Conservation (phyloP, 805 yeast genomes). For the Starmerella roubikii region DNA sequence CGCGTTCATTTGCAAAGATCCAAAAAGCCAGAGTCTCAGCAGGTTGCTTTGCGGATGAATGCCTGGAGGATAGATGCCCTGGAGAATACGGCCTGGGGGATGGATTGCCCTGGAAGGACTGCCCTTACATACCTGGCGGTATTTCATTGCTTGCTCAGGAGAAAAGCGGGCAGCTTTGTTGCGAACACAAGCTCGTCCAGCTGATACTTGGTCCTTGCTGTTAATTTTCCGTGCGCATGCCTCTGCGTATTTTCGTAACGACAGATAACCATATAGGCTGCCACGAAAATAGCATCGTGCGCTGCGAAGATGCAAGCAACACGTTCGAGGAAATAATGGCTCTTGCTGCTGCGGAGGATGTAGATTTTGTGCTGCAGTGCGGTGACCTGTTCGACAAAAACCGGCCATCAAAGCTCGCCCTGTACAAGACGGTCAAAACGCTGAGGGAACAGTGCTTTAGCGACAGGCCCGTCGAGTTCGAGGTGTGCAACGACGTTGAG, state of each 20-base stretch:
- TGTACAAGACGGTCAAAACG: constrained; percentile 67
- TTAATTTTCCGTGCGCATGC: no score
- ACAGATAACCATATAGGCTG: constrained; percentile 97
- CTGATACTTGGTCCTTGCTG: no score
- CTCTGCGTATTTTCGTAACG: constrained; percentile 47
- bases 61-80: no score
- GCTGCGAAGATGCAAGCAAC: constrained; percentile 80
- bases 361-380: constrained; percentile 79
- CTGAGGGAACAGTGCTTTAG: constrained; percentile 65
- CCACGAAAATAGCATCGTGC: constrained; percentile 73
- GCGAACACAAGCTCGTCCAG: no score
- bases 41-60: no score
- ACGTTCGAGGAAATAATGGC: constrained; percentile 74
- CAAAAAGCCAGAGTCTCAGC: no score
- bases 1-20: neutral
- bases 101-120: no score
- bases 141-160: no score
- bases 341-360: constrained; percentile 51
- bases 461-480: constrained; percentile 75
- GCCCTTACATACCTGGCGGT: no score
- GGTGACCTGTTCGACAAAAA: constrained; percentile 90
- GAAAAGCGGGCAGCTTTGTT: no score
- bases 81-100: no score
- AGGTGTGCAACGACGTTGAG: constrained; percentile 66
- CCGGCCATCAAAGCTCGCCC: constrained; percentile 74